Conservation (phyloP, 2,329 filamentous ascomycete genomes). For the Botryosphaeria dothidea region DNA sequence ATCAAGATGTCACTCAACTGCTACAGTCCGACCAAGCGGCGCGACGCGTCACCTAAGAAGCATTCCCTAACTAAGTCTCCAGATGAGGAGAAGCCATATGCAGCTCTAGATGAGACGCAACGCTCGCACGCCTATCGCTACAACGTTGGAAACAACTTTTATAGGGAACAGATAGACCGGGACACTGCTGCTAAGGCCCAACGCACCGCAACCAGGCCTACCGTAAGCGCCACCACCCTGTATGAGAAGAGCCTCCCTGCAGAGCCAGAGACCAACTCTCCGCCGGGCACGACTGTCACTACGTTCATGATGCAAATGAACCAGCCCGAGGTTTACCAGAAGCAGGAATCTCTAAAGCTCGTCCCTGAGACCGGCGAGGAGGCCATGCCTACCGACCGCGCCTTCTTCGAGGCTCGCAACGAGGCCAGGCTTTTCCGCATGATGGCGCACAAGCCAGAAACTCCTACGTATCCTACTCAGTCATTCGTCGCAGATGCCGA, state of each 20-base stretch:
- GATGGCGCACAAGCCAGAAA: constrained; percentile 26
- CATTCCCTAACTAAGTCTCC: background rate
- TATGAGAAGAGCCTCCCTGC: background rate
- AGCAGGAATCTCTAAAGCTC: constrained; percentile 22
- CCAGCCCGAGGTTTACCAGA: background rate
- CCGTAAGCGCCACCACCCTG: background rate
- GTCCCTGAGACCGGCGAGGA: constrained; percentile 20
- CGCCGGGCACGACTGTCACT: constrained; percentile 28
- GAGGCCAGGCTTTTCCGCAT: constrained; percentile 38
- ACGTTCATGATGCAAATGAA: constrained; percentile 27
- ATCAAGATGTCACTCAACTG: constrained; percentile 13
- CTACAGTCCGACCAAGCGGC: constrained; percentile 12
- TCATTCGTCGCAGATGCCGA: background rate
- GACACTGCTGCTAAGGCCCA: background rate
- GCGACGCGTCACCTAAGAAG: constrained; percentile 11
- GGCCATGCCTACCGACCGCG: constrained; percentile 39
- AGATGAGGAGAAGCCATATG: background rate
- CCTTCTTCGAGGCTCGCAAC: constrained; percentile 40
- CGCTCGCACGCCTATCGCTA: constrained; percentile 10
- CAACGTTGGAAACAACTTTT: constrained; percentile 3
- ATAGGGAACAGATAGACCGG: constrained; percentile 3
- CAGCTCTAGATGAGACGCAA: constrained; percentile 3
- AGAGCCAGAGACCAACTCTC: background rate
- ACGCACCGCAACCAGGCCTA: background rate
- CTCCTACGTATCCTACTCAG: background rate